Percentiles rank a stretch among this genome's conserved stretches.
These are phyloP conservation scores for Macrolepiota dolichaula DNA, from an alignment of 768 basidiomycete genomes.

Conservation along the genomic window DNA sequence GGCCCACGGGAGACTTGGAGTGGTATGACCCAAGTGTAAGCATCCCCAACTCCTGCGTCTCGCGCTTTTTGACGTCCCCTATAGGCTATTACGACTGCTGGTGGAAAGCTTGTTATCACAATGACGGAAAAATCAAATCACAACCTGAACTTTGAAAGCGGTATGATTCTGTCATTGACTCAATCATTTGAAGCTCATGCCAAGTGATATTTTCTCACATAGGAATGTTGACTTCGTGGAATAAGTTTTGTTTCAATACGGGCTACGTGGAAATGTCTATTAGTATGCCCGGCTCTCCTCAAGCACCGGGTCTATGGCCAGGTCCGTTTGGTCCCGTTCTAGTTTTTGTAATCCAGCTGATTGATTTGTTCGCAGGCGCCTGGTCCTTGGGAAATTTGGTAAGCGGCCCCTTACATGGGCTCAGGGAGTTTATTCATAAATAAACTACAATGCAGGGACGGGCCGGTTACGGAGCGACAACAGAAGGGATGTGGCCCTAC, in stretches of 20 bases:
- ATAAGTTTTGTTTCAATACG: conserved; percentile 88
- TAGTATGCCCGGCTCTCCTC: conserved; percentile 60
- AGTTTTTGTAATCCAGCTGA: background rate
- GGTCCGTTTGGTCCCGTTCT: conserved; percentile 23
- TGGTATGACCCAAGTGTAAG: conserved; percentile 74
- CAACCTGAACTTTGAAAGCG: conserved; percentile 79
- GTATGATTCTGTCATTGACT: conserved; percentile 28
- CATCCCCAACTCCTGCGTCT: background rate
- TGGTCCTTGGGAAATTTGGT: conserved; percentile 73
- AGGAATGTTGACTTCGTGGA: conserved; percentile 83
- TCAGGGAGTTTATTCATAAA: conserved; percentile 14
- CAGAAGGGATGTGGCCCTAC: conserved; percentile 83
- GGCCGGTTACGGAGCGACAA: conserved; percentile 85
- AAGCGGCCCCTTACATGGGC: conserved; percentile 17
- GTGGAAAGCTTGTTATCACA: conserved; percentile 77
- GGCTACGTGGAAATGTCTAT: conserved; percentile 79
- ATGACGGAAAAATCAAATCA: conserved; percentile 64
- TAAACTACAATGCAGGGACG: conserved; percentile 48
- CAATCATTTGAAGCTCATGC: background rate
- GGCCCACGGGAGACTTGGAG: conserved; percentile 72
- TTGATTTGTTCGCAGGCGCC: conserved; percentile 31
- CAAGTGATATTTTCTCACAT: background rate
- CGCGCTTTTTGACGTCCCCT: conserved; percentile 7
- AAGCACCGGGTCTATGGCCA: conserved; percentile 77
- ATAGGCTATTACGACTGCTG: conserved; percentile 62